Evolutionary conservation across 2,329 filamentous ascomycete species (phyloP).

Genomic region (Sclerotinia borealis): DNA sequence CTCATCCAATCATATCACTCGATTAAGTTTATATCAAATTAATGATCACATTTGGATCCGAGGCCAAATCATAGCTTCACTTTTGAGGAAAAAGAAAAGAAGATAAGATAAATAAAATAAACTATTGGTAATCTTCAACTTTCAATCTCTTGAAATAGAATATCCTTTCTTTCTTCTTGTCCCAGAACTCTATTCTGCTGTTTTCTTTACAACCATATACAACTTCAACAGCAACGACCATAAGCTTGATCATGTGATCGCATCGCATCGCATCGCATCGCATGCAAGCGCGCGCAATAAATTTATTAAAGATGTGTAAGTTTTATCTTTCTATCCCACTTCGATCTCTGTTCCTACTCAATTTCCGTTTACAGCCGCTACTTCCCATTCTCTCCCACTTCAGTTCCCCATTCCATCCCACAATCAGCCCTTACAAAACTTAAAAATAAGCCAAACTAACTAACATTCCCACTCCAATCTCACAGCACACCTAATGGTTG

Average conservation of each 20-base stretch:
- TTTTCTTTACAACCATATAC: not conserved
- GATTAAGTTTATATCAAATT: not conserved
- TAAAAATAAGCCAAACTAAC: not conserved
- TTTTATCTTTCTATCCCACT: not conserved
- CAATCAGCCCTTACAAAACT: not conserved
- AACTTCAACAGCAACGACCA: not conserved
- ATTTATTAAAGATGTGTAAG: not conserved
- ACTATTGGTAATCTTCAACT: not conserved
- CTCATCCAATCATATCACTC: not conserved
- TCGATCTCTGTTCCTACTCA: not conserved
- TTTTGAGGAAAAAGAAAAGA: not conserved
- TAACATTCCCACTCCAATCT: not conserved
- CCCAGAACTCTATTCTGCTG: not conserved
- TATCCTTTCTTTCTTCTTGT: not conserved
- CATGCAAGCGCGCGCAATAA: not conserved
- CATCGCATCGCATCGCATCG: not conserved
- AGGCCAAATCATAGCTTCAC: not conserved
- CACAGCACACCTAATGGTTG: not conserved
- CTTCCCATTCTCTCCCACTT: not conserved
- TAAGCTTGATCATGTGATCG: not conserved
- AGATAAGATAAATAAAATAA: not conserved
- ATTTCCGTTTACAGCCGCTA: not conserved
- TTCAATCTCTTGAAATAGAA: not conserved
- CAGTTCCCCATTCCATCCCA: not conserved
- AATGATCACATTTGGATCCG: not conserved